Conservation (phyloP, 1,284 basidiomycete species). For the Ganoderma leucocontextum region DNA sequence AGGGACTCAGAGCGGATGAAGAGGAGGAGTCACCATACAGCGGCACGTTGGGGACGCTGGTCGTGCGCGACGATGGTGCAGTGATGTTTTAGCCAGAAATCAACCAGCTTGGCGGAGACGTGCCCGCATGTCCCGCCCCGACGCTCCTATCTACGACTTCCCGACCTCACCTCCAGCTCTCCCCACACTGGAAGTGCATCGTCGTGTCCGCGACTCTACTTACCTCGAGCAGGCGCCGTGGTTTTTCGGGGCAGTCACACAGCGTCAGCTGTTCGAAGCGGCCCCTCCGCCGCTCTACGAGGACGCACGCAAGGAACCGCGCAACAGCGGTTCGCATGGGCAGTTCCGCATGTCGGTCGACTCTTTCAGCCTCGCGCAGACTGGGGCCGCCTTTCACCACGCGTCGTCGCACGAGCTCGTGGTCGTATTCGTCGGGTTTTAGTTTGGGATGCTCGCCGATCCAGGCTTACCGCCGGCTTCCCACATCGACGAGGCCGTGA, state of each 20-base stretch:
- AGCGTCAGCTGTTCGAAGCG: conserved; percentile 66
- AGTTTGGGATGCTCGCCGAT: conserved; percentile 68
- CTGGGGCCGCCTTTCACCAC: conserved; percentile 26
- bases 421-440: conserved; percentile 65
- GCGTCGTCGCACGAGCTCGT: conserved; percentile 59
- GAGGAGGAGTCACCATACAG: conserved; percentile 36
- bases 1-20: conserved; percentile 22
- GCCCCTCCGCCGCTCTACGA: conserved; percentile 71
- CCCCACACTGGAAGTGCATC: conserved; percentile 68
- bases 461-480: conserved; percentile 63
- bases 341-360: conserved; percentile 24
- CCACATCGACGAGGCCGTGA: conserved; percentile 64
- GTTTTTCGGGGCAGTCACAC: conserved; percentile 77
- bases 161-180: conserved; percentile 54
- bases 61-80: conserved; percentile 65
- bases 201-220: conserved; percentile 61
- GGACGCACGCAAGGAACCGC: conserved; percentile 44
- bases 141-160: conserved; percentile 44
- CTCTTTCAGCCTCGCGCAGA: conserved; percentile 31
- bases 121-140: conserved; percentile 59
- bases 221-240: conserved; percentile 79
- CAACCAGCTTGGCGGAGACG: conserved; percentile 53
- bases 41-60: conserved; percentile 63
- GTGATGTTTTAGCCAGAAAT: conserved; percentile 64
- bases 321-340: conserved; percentile 12